These are phyloP conservation scores for Globisporangium cylindrosporum DNA, from an alignment of 352 stramenopile genomes.

Conservation along the genomic window DNA sequence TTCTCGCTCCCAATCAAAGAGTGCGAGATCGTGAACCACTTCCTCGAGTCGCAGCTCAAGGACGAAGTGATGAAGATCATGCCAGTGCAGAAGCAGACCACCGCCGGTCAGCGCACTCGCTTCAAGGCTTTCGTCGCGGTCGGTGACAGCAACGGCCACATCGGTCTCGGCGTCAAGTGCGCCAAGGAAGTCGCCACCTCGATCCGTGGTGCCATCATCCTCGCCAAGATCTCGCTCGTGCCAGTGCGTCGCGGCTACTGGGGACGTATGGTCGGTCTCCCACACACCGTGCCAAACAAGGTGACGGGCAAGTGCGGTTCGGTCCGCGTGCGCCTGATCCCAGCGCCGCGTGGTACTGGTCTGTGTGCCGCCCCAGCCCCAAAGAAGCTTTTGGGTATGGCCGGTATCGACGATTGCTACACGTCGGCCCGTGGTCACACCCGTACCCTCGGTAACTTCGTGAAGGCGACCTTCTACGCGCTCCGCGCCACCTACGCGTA, in stretches of 20 bases:
- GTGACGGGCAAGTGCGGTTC: constrained; percentile 99
- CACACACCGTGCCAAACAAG: constrained; percentile 98
- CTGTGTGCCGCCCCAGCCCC: constrained; percentile 97
- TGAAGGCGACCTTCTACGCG: constrained; percentile 99
- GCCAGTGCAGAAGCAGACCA: constrained; percentile 99
- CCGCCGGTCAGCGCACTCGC: constrained; percentile 98
- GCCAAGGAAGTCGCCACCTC: constrained; percentile 98
- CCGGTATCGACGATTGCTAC: constrained; percentile 98
- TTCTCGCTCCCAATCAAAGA: constrained; percentile 99
- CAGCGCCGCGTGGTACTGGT: constrained; percentile 98
- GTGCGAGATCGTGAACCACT: constrained; percentile 99
- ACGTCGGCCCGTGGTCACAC: constrained; percentile 96
- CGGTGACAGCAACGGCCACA: constrained; percentile 98
- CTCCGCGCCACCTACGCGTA: constrained; percentile 98
- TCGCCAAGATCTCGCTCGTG: constrained; percentile 98
- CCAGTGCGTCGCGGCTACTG: constrained; percentile 99
- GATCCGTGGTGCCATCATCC: constrained; percentile 99
- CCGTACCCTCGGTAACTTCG: constrained; percentile 99
- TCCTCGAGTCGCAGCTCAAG: constrained; percentile 97
- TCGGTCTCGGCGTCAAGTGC: constrained; percentile 99
- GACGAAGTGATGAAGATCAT: constrained; percentile 99
- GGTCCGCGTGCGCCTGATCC: constrained; percentile 98
- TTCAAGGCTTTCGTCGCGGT: constrained; percentile 99
- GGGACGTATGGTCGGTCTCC: constrained; percentile 93
- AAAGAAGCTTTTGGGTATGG: constrained; percentile 99